Conservation (phyloP, 2,329 filamentous ascomycete genomes). For the Aspergillus bombycis region DNA sequence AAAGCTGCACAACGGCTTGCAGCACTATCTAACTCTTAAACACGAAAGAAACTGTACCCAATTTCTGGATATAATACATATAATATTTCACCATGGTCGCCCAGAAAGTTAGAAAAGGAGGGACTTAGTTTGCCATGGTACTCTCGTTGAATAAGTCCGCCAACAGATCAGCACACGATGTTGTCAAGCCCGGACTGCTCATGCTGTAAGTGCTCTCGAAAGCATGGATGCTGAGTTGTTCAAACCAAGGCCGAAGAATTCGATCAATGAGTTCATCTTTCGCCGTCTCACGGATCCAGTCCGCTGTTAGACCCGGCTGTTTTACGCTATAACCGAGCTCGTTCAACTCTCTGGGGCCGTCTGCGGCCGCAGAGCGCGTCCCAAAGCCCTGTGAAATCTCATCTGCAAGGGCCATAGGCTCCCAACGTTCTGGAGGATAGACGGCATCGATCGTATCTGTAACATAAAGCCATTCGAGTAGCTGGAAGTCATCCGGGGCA, state of each 20-base stretch:
- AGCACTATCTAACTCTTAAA: not conserved
- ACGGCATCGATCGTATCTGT: slow-evolving; percentile 97
- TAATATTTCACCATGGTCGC: not conserved
- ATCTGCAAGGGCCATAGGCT: slow-evolving; percentile 77
- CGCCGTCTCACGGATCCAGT: slow-evolving; percentile 56
- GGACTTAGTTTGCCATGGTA: slow-evolving; percentile 52
- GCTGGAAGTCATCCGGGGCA: slow-evolving; percentile 92
- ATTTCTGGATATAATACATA: not conserved
- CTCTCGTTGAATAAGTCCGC: slow-evolving; percentile 79
- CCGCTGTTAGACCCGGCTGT: slow-evolving; percentile 47
- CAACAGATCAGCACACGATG: slow-evolving; percentile 66
- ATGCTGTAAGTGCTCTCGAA: slow-evolving; percentile 94
- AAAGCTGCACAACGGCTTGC: not conserved
- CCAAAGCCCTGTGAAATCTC: slow-evolving; percentile 79
- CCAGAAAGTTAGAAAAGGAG: not conserved
- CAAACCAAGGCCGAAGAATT: slow-evolving; percentile 84
- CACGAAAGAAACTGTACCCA: not conserved
- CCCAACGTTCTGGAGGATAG: slow-evolving; percentile 72
- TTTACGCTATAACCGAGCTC: slow-evolving; percentile 36
- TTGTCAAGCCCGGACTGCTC: slow-evolving; percentile 67
- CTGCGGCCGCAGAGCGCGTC: slow-evolving; percentile 39
- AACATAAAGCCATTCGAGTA: slow-evolving; percentile 98
- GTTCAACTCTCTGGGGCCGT: slow-evolving; percentile 30
- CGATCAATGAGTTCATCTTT: slow-evolving; percentile 70
- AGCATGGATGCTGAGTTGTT: slow-evolving; percentile 85